phyloP scores from a whole-genome alignment of 306 rosid genomes.

The Gleditsia sinensis region DNA sequence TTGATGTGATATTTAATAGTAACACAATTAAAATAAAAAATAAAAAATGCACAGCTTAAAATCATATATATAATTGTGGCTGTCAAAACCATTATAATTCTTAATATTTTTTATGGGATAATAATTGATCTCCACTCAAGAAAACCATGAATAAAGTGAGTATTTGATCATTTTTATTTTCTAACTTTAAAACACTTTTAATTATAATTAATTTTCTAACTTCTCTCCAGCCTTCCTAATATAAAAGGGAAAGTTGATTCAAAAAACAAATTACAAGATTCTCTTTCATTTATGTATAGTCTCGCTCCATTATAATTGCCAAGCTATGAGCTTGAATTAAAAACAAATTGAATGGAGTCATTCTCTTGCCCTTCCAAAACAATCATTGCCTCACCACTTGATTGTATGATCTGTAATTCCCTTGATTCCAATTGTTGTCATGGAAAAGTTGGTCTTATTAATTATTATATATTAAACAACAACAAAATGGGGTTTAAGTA shows the following conservation, averaged over 20 bases:
- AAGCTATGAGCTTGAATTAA: neutral
- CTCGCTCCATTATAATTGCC: neutral
- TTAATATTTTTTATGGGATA: too few species aligned
- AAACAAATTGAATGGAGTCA: neutral
- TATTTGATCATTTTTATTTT: too few species aligned
- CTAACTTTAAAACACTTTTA: too few species aligned
- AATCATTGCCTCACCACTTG: conserved; percentile 30
- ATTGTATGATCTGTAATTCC: conserved; percentile 28
- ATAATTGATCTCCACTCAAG: too few species aligned
- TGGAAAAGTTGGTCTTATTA: neutral
- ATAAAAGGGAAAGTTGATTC: too few species aligned
- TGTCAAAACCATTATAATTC: too few species aligned
- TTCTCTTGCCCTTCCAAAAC: neutral
- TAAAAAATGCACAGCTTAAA: too few species aligned
- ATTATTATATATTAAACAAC: neutral
- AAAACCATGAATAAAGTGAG: too few species aligned
- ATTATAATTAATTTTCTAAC: too few species aligned
- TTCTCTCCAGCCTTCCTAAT: neutral
- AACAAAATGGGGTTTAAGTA: neutral
- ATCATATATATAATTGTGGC: too few species aligned
- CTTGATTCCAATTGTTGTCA: conserved; percentile 1
- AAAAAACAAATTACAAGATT: neutral
- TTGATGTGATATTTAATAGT: too few species aligned
- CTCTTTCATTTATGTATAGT: neutral
- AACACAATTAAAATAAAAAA: too few species aligned